A percentile compares a stretch with the other conserved stretches of the same genome.
These are phyloP conservation scores for Rutstroemia sp. DNA, from an alignment of 2,329 filamentous ascomycete genomes.

Conservation along the genomic window DNA sequence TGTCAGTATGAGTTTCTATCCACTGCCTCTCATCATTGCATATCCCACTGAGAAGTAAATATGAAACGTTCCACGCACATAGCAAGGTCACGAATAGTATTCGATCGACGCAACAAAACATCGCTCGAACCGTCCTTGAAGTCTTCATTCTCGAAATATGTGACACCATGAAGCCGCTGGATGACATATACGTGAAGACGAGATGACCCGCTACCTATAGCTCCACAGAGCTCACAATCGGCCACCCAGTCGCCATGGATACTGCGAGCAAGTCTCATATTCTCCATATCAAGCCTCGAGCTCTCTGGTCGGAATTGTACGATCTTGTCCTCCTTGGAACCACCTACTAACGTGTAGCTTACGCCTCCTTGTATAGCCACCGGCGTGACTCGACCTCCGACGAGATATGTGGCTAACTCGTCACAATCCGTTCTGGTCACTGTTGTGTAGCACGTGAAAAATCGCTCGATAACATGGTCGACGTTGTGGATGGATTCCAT, in stretches of 20 bases:
- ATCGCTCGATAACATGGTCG: not conserved
- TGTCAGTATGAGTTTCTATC: too few species aligned
- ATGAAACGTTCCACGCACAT: not conserved
- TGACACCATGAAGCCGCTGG: not conserved
- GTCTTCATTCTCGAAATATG: not conserved
- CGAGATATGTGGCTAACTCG: not conserved
- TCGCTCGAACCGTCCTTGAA: not conserved
- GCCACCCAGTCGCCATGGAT: not conserved
- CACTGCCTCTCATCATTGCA: too few species aligned
- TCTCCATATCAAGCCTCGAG: not conserved
- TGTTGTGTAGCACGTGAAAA: not conserved
- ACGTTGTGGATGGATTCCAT: not conserved
- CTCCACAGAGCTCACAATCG: not conserved
- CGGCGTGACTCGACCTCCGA: not conserved
- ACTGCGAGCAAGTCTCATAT: not conserved
- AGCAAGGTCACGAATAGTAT: not conserved
- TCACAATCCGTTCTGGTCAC: not conserved
- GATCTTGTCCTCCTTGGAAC: not conserved
- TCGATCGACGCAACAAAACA: not conserved
- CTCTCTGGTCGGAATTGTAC: not conserved
- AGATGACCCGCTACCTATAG: not conserved
- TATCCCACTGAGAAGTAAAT: not conserved
- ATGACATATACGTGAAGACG: not conserved
- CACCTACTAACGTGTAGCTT: not conserved
- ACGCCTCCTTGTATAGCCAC: slow-evolving; percentile 1